These are phyloP conservation scores for Quercus alba DNA, from an alignment of 306 rosid genomes.

Conservation along the genomic window DNA sequence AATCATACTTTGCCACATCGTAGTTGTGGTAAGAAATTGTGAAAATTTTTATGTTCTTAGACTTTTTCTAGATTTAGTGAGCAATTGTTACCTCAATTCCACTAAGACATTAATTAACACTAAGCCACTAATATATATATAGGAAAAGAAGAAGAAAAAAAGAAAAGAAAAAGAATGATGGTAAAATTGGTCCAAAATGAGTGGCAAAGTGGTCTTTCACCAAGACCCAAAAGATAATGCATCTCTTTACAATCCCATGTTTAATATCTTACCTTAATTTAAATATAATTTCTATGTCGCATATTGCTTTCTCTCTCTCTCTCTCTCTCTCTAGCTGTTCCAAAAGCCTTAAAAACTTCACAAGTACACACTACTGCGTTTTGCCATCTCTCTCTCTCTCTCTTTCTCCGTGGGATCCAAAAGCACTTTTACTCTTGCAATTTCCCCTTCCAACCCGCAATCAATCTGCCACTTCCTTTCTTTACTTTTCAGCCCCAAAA, in stretches of 20 bases:
- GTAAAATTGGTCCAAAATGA: neutral
- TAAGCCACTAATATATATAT: no score
- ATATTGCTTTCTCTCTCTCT: neutral
- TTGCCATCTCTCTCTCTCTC: slow-evolving; percentile 14
- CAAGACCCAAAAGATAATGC: neutral
- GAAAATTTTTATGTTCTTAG: no score
- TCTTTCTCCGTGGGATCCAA: slow-evolving; percentile 37
- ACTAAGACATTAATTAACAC: no score
- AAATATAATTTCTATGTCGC: neutral
- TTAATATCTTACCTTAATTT: neutral
- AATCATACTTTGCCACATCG: no score
- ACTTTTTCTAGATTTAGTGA: no score
- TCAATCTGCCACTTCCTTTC: slow-evolving; percentile 14
- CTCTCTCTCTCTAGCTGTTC: neutral
- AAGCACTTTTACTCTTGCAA: slow-evolving; percentile 12
- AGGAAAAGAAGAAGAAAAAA: neutral
- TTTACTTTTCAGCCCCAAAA: slow-evolving; percentile 14
- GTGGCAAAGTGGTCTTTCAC: slow-evolving; percentile 13
- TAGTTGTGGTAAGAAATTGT: no score
- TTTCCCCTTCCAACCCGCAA: slow-evolving; percentile 24
- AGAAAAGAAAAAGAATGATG: neutral
- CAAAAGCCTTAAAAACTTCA: neutral
- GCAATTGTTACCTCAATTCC: no score
- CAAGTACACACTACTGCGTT: neutral
- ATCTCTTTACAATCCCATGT: neutral